phyloP scores from a whole-genome alignment of 192 early-diverging fungal species.

The Coemansia sp. region DNA sequence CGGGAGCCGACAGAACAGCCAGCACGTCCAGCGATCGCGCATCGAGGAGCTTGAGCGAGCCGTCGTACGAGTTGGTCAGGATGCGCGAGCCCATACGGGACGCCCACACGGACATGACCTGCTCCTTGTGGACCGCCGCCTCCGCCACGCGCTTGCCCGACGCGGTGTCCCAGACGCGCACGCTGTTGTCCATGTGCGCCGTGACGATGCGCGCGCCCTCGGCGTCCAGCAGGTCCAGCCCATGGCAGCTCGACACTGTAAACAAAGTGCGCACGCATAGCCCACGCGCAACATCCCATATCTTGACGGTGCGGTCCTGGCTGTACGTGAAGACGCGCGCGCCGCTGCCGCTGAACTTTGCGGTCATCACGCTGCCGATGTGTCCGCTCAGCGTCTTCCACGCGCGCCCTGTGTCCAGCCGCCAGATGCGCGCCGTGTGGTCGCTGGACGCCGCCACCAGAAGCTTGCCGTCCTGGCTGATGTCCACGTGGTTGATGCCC shows the following conservation, averaged over 20 bases:
- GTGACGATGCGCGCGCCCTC: slow-evolving; percentile 80
- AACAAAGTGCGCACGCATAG: slow-evolving; percentile 91
- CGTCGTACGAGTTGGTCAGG: slow-evolving; percentile 93
- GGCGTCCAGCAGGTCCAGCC: slow-evolving; percentile 75
- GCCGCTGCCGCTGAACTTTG: slow-evolving; percentile 78
- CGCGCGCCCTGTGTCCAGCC: slow-evolving; percentile 71
- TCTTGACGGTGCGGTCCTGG: slow-evolving; percentile 93
- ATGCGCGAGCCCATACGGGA: slow-evolving; percentile 61
- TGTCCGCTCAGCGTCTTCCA: slow-evolving; percentile 94
- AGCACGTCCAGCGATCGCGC: slow-evolving; percentile 72
- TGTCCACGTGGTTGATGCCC: slow-evolving; percentile 75
- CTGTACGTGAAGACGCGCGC: slow-evolving; percentile 87
- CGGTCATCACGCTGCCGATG: slow-evolving; percentile 88
- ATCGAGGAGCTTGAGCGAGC: slow-evolving; percentile 86
- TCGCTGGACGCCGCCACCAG: slow-evolving; percentile 83
- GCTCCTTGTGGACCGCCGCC: slow-evolving; percentile 82
- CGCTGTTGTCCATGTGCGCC: slow-evolving; percentile 91
- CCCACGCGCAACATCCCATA: slow-evolving; percentile 91
- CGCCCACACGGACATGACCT: slow-evolving; percentile 83
- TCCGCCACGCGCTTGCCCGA: slow-evolving; percentile 81
- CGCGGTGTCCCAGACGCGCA: slow-evolving; percentile 89
- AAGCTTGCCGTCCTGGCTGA: slow-evolving; percentile 45
- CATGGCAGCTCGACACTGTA: slow-evolving; percentile 92
- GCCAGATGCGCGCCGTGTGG: slow-evolving; percentile 86
- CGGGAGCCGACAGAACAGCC: slow-evolving; percentile 60